These are phyloP conservation scores for Colletotrichum chlorophyti DNA, from an alignment of 2,329 filamentous ascomycete species.

Conservation along the genomic window DNA sequence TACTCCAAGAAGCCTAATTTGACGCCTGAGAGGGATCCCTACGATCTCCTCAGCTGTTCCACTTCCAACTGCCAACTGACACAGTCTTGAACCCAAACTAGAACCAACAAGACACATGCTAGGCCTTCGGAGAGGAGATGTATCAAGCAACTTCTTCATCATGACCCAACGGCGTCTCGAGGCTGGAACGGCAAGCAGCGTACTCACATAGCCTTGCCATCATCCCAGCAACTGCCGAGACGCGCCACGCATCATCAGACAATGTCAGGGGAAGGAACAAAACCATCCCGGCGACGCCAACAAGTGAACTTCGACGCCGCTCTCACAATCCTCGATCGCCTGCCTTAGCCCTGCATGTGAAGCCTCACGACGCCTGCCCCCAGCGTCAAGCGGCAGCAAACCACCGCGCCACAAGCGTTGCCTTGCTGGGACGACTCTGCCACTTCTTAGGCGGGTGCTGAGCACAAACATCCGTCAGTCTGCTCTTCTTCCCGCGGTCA, in stretches of 20 bases:
- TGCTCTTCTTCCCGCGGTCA: neutral
- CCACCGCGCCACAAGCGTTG: slow-evolving; percentile 22
- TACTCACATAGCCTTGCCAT: slow-evolving; percentile 1
- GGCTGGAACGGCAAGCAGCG: neutral
- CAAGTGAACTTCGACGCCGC: slow-evolving; percentile 2
- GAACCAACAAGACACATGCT: neutral
- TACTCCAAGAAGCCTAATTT: neutral
- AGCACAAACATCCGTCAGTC: neutral
- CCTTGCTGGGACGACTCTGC: neutral
- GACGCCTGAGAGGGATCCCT: neutral
- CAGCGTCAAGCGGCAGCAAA: neutral
- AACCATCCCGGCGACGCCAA: neutral
- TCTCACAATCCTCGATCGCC: neutral
- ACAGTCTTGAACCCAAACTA: slow-evolving; percentile 1
- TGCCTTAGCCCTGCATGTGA: slow-evolving; percentile 9
- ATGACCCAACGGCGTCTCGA: slow-evolving; percentile 1
- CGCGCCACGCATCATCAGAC: slow-evolving; percentile 2
- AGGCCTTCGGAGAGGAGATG: neutral
- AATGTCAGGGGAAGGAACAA: neutral
- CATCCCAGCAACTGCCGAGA: slow-evolving; percentile 22
- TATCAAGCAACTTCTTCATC: neutral
- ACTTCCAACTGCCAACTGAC: neutral
- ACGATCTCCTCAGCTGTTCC: neutral
- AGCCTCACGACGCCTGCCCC: neutral
- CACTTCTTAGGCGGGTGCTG: neutral